Evolutionary conservation across 2,329 filamentous ascomycete genomes (phyloP).

Genomic region (Rhytidhysteron rufulum): DNA sequence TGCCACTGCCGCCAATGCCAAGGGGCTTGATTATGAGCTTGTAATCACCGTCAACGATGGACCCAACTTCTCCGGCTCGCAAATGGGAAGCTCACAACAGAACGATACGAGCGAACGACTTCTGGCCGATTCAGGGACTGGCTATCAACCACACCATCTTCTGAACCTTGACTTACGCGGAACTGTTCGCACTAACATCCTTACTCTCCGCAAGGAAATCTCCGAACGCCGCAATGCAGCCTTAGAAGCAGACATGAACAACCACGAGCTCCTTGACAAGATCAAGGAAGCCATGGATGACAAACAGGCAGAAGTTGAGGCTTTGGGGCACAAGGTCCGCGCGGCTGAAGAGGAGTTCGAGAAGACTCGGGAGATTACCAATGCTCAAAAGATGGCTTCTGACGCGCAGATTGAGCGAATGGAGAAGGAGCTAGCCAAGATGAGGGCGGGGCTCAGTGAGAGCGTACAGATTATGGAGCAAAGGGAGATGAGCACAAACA

Average conservation of each 20-base stretch:
- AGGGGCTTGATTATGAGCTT: slow-evolving; percentile 81
- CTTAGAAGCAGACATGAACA: slow-evolving; percentile 89
- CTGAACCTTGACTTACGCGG: slow-evolving; percentile 86
- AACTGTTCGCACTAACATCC: slow-evolving; percentile 72
- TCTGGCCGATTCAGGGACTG: slow-evolving; percentile 74
- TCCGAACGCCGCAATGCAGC: slow-evolving; percentile 79
- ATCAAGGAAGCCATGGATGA: slow-evolving; percentile 97
- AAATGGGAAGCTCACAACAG: slow-evolving; percentile 44
- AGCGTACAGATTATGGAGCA: slow-evolving; percentile 91
- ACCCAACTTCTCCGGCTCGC: slow-evolving; percentile 64
- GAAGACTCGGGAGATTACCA: slow-evolving; percentile 82
- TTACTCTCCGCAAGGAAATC: slow-evolving; percentile 79
- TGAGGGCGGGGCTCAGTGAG: slow-evolving; percentile 79
- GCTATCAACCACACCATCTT: slow-evolving; percentile 85
- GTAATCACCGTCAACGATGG: slow-evolving; percentile 74
- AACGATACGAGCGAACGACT: slow-evolving; percentile 63
- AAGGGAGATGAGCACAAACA: slow-evolving; percentile 91
- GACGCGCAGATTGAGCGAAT: slow-evolving; percentile 97
- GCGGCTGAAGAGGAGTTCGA: slow-evolving; percentile 92
- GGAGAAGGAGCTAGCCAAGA: slow-evolving; percentile 95
- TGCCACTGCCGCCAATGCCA: slow-evolving; percentile 76
- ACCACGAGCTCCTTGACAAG: slow-evolving; percentile 87
- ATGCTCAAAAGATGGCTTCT: slow-evolving; percentile 79
- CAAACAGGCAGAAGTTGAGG: slow-evolving; percentile 88
- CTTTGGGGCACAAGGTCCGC: slow-evolving; percentile 80